Evolutionary conservation across 2,329 filamentous ascomycete species (phyloP), one percentile per base, ranked within the genome.

Genomic region (Kalmusia sp.): DNA sequence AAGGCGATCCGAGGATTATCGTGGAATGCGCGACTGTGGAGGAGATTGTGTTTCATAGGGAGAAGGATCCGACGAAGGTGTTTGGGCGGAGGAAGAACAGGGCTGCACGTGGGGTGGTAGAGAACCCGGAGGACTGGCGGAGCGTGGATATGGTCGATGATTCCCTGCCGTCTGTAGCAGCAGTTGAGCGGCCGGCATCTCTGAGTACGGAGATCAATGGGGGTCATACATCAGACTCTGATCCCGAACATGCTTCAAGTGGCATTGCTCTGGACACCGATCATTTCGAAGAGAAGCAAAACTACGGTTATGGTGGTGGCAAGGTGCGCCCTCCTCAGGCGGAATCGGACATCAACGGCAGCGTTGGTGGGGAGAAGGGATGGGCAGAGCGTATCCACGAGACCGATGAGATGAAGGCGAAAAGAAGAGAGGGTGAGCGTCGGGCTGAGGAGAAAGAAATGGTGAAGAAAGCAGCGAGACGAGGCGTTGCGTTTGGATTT

Each of bases 381-480:
- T 71, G 77, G 55, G 80, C 80, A 4, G 83, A 85, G 65, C 75
- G 78, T n/a, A 72, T 76, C 6, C 71, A 77, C 14, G 82, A 85
- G 65, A 82, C 79, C 2, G 77, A 79, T 1, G 80, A 82, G 59
- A 80, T 82, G 74, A 64, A 78, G 31, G 70, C 76, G 55, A 82
- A 80, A 68, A 70, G 82, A 21, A 65, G 71, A 11, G 76, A 83
- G 47, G 82, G 83, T 0, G 77, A 83, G 64, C 76, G 71, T 52
- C 68, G 71, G 38, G 79, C 79, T 3, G 75, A 79, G 52, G 76
- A 80, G 66, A 72, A 81, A 21, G 86, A 90, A 66, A 77, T 86
- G 74, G 80, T 88, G 40, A 79, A 83, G 24, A 81, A 82, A n/a
- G 86, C 85, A 0, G 87, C 87, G 1, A 81, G 87, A 61, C 78